Evolutionary conservation across 1,139 yeast species (phyloP).

Genomic region (Scheffersomyces lignicola): DNA sequence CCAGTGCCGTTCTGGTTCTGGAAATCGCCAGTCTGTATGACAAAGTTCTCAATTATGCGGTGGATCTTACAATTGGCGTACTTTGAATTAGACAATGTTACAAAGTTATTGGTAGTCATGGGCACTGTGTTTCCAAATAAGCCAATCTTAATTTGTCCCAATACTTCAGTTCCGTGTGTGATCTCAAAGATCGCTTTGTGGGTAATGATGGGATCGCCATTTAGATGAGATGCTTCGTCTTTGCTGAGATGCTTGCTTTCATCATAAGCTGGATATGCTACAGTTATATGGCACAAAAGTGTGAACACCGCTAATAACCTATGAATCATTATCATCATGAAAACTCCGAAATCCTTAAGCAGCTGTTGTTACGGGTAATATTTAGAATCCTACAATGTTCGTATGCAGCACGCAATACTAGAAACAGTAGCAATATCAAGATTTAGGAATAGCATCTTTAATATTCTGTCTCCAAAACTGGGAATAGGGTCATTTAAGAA

Average conservation of each 20-base stretch:
- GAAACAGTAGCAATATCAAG: too few relatives aligned
- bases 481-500: too few relatives aligned
- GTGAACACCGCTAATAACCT: not conserved
- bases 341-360: too few relatives aligned
- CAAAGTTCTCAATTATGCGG: slow-evolving; percentile 36
- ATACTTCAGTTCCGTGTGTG: slow-evolving; percentile 14
- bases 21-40: slow-evolving; percentile 45
- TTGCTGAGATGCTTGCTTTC: slow-evolving; percentile 6
- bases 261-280: not conserved
- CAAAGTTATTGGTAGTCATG: slow-evolving; percentile 38
- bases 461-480: too few relatives aligned
- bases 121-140: slow-evolving; percentile 36
- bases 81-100: slow-evolving; percentile 31
- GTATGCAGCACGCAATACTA: too few relatives aligned
- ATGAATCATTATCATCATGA: too few relatives aligned
- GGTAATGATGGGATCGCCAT: slow-evolving; percentile 28
- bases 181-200: slow-evolving; percentile 27
- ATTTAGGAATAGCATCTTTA: too few relatives aligned
- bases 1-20: slow-evolving; percentile 28
- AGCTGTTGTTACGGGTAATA: too few relatives aligned
- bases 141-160: slow-evolving; percentile 22
- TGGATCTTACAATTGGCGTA: slow-evolving; percentile 34
- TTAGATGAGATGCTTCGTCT: slow-evolving; percentile 13
- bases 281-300: not conserved
- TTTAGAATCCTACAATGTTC: too few relatives aligned